A percentile compares a stretch with the other conserved stretches of the same genome.
Evolutionary conservation across 768 basidiomycete genomes (phyloP).

Genomic region (Mycena kentingensis): DNA sequence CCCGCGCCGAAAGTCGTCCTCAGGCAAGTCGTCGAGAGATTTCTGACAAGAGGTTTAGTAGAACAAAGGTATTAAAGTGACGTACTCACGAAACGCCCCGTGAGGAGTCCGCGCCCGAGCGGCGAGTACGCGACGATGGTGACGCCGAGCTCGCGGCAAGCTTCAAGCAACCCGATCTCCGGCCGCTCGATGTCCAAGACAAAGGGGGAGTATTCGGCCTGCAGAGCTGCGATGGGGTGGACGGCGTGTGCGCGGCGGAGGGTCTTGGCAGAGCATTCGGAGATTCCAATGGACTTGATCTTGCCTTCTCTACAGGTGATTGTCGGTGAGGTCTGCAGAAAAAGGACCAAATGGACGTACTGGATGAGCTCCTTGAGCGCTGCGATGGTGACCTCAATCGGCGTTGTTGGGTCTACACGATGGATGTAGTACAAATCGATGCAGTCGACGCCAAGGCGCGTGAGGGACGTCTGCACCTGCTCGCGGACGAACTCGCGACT

Average conservation of each 20-base stretch:
- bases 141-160: constrained; percentile 51
- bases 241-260: constrained; percentile 53
- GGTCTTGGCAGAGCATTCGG: constrained; percentile 48
- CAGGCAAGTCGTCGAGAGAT: constrained; percentile 34
- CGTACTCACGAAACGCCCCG: constrained; percentile 42
- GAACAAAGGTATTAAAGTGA: not conserved
- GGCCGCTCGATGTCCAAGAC: constrained; percentile 48
- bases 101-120: constrained; percentile 54
- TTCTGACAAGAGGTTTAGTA: constrained; percentile 19
- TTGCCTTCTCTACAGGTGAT: constrained; percentile 40
- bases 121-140: constrained; percentile 54
- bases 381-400: constrained; percentile 37
- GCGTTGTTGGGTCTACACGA: constrained; percentile 27
- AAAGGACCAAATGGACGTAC: constrained; percentile 24
- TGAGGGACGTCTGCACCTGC: constrained; percentile 36
- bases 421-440: no score
- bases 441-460: constrained; percentile 30
- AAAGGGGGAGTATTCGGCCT: constrained; percentile 56
- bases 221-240: constrained; percentile 51
- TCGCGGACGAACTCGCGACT: constrained; percentile 40
- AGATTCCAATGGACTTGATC: constrained; percentile 53
- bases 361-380: constrained; percentile 40
- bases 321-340: not conserved
- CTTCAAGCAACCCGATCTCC: constrained; percentile 42
- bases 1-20: constrained; percentile 30